Base-by-base conservation (phyloP, 2,329 filamentous ascomycete species). In the Botrytis medusae region DNA sequence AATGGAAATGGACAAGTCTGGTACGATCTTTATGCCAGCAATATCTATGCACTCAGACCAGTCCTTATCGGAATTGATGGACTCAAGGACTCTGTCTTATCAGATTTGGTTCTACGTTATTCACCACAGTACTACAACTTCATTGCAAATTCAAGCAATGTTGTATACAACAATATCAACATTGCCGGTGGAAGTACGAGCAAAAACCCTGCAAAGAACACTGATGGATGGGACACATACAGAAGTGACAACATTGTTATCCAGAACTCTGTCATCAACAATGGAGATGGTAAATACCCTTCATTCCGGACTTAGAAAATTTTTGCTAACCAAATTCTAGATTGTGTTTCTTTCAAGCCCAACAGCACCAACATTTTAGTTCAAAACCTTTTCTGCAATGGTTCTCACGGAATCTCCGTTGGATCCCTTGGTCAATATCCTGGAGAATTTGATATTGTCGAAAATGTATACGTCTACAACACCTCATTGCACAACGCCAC, bases 281-380 rank as follows among this genome's bases (percentile, higher is more conserved):
- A 92, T 77, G 89, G 88, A 51, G 90, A 92, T 79, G 89, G 79
- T 79, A 72, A 74, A 73, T 73, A 59, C 18, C 12, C 42, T 40
- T 34, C 54, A 4, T 63, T 25, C 4, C n/a, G 20, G 4, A 22
- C 59, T 20, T 4, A 2, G 16, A 34, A 16, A 42, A 37, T 0
- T 44, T 29, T 54, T 73, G 32, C 34, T 69, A 44, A 64, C 29
- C 29, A 40, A 22, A 22, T 46, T 59, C 25, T 71, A 73, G 87
- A 93, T 79, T 93, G 91, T 74, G 89, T 93, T 20, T 90, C 90
- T 0, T 93, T 93, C 85, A 93, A 93, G 81, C 91, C 91, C 29
- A 93, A 93, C 80, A 90, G 87, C 77, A 92, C 90, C 61, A 86
- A 92, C 75, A 87, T 93, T 12, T 81, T 93, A 6, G 87, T 93